A percentile compares a stretch with the other conserved stretches of the same genome.
Conservation (phyloP, 2,329 filamentous ascomycete genomes). For the Pseudogymnoascus sp. region DNA sequence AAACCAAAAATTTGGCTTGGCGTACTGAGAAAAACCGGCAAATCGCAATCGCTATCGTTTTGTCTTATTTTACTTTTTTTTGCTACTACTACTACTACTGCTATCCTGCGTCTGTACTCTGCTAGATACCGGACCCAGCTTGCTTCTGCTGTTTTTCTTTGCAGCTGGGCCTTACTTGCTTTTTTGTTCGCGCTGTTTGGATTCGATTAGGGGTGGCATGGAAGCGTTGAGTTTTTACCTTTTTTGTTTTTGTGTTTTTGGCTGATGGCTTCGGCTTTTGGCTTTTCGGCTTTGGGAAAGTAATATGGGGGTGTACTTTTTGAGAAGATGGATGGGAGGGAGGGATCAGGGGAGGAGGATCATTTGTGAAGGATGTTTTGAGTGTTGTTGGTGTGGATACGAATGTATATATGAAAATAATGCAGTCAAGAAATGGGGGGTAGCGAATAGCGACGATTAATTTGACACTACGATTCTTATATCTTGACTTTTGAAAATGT, state of each 20-base stretch:
- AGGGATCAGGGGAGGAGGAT: neutral
- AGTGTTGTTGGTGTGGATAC: slow-evolving; percentile 3
- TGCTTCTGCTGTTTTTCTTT: neutral
- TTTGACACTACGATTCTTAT: slow-evolving; percentile 1
- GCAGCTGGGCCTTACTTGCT: neutral
- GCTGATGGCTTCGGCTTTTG: neutral
- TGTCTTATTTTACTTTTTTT: neutral
- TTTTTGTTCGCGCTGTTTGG: neutral
- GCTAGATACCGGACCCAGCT: slow-evolving; percentile 1
- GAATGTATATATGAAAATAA: slow-evolving; percentile 5
- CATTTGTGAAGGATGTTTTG: neutral
- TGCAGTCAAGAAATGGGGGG: slow-evolving; percentile 4
- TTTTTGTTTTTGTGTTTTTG: neutral
- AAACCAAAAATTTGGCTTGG: neutral
- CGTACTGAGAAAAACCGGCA: neutral
- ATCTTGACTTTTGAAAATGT: neutral
- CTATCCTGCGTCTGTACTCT: neutral
- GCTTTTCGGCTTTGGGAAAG: neutral
- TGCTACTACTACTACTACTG: neutral
- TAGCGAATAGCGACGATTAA: slow-evolving; percentile 6
- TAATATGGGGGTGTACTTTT: neutral
- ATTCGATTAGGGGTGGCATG: neutral
- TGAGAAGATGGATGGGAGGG: neutral
- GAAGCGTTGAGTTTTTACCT: neutral
- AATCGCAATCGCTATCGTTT: neutral